Evolutionary conservation across 176 grass and related monocot species (phyloP).

Genomic region (Poa pratensis): DNA sequence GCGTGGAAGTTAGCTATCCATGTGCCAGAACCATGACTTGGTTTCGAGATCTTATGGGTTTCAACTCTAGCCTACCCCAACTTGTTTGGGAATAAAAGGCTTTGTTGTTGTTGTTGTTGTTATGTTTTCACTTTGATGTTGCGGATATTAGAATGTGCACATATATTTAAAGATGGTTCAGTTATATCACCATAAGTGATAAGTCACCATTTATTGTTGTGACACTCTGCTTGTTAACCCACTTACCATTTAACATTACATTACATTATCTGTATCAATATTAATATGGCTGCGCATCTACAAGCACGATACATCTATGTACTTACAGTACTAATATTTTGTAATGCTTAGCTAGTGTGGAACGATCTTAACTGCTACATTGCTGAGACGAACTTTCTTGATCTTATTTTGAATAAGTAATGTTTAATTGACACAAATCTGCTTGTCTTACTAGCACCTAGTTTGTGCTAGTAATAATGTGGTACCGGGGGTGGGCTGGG

Average conservation of each 20-base stretch:
- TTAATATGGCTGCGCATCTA: neutral
- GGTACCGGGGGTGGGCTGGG: too few relatives aligned
- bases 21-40: too few relatives aligned
- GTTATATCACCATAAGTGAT: neutral
- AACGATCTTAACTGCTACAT: neutral
- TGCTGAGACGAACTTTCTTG: neutral
- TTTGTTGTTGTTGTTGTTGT: too few relatives aligned
- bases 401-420: conserved; percentile 15
- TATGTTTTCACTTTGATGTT: neutral
- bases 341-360: neutral
- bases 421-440: conserved; percentile 10
- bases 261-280: neutral
- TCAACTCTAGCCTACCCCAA: too few relatives aligned
- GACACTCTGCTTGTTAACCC: neutral
- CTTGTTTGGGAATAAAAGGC: too few relatives aligned
- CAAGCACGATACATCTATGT: neutral
- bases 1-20: too few relatives aligned
- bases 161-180: conserved; percentile 28
- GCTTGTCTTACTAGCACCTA: neutral
- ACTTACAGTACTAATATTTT: neutral
- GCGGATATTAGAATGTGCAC: neutral
- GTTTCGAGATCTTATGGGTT: too few relatives aligned
- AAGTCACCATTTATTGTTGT: neutral
- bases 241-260: conserved; percentile 3
- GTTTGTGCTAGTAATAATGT: neutral